Percentiles rank a stretch among this genome's conserved stretches.
phyloP scores from a whole-genome alignment of 441 rosid species.

The Erodium chrysanthum region DNA sequence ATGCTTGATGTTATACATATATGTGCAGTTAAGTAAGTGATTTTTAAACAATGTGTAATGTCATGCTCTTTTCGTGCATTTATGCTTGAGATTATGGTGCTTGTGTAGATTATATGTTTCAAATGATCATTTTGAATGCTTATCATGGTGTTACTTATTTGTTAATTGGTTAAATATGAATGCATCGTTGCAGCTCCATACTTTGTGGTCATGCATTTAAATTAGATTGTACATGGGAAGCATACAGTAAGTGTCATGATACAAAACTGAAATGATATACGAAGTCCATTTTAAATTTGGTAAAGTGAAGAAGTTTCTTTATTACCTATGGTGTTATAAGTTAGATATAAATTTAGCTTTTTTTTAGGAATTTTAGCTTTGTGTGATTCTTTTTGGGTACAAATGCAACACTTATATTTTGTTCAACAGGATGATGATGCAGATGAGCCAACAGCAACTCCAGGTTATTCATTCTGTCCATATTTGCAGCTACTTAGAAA shows the following conservation, averaged over 20 bases:
- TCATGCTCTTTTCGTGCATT: not conserved
- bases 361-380: not conserved
- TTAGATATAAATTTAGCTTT: not conserved
- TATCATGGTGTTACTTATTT: not conserved
- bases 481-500: not conserved
- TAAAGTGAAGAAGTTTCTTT: not conserved
- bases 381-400: not conserved
- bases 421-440: slow-evolving; percentile 43
- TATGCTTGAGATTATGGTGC: not conserved
- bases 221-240: not conserved
- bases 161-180: not conserved
- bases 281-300: not conserved
- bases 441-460: slow-evolving; percentile 35
- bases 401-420: slow-evolving; percentile 2
- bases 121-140: not conserved
- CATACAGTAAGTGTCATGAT: not conserved
- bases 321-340: not conserved
- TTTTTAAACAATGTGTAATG: too few relatives aligned
- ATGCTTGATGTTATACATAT: too few relatives aligned
- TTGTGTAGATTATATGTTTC: not conserved
- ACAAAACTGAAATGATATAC: not conserved
- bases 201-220: not conserved
- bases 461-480: slow-evolving; percentile 32
- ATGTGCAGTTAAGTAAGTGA: too few relatives aligned
- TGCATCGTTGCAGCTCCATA: not conserved